Evolutionary conservation across 257 asterid species (phyloP), one percentile per base, ranked within the genome.

Genomic region (Linderniella brevidens): DNA sequence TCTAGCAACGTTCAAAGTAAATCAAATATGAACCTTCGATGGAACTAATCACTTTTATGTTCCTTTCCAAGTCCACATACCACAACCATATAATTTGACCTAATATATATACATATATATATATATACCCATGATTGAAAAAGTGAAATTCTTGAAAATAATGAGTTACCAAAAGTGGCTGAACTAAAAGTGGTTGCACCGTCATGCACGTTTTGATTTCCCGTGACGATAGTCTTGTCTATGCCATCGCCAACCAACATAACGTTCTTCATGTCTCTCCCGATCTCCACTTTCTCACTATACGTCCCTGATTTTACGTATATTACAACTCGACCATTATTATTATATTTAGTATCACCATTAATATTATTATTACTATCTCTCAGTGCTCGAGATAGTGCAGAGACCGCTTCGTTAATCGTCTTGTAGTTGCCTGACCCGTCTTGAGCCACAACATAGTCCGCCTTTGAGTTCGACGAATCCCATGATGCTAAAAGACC

Each of bases 221-320:
- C 75, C 0, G 74, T 67, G 50, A 81, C 64, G 54, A 81, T 39
- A 0, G 93, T 81, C 8, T 65, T 69, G 56, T 72, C 93, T 25
- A 77, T 75, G 6, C 93, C 93, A 62, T 77, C 90, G 46, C 93
- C 93, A 19, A 72, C 41, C 5, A 81, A 39, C 86, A 75, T 77
- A 32, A 81, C n/a, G 51, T 77, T 70, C 59, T 54, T 69, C 76
- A 77, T 67, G 1, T 73, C 54, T 17, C 44, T 71, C 39, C 59
- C 73, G 16, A 77, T 53, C 61, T 57, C 73, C 38, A 81, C 86
- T 29, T 78, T 78, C 59, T 81, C 90, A 13, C 54, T 56, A 35
- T 81, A 80, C 25, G 64, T 48, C 0, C 93, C 93, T n/a, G 17
- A 65, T 54, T 77, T 77, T 1, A 80, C 88, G 57, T 78, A 66